Evolutionary conservation across 1,284 basidiomycete species (phyloP).

Genomic region (Bjerkandera adusta): DNA sequence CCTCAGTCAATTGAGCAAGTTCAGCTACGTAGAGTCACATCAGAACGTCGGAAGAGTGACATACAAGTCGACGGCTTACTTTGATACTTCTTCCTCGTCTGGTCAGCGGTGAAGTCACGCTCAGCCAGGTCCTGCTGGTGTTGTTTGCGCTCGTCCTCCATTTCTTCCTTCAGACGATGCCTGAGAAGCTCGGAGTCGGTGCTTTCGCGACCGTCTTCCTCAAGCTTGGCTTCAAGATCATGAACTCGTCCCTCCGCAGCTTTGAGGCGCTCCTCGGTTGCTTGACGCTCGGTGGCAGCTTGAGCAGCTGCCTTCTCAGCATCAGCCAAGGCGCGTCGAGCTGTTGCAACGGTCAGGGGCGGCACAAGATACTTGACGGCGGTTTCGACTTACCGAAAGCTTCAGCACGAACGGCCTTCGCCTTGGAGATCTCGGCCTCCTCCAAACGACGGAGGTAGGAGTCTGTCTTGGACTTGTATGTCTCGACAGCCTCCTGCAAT

Average conservation of each 20-base stretch:
- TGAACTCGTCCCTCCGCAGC: conserved; percentile 53
- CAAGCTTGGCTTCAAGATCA: conserved; percentile 63
- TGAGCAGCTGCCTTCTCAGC: conserved; percentile 61
- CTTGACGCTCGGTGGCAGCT: conserved; percentile 51
- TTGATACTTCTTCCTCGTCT: conserved; percentile 83
- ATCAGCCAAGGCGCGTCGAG: conserved; percentile 58
- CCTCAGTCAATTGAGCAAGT: conserved; percentile 75
- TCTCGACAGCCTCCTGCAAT: conserved; percentile 59
- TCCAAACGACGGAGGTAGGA: conserved; percentile 64
- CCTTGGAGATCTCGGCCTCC: conserved; percentile 65
- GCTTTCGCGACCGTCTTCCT: conserved; percentile 67
- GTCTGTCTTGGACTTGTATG: conserved; percentile 64
- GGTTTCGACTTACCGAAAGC: conserved; percentile 54
- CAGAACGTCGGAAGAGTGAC: background rate
- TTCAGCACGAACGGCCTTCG: conserved; percentile 65
- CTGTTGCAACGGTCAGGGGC: conserved; percentile 33
- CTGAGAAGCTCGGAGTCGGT: conserved; percentile 63
- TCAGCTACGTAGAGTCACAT: conserved; percentile 45
- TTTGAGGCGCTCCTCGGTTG: conserved; percentile 48
- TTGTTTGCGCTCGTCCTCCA: conserved; percentile 75
- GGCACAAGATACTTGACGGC: conserved; percentile 4
- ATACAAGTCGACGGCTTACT: conserved; percentile 38
- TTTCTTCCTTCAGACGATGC: conserved; percentile 65
- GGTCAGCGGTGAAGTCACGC: conserved; percentile 73
- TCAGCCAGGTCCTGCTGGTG: conserved; percentile 76